Evolutionary conservation across 2,329 filamentous ascomycete genomes (phyloP).

Genomic region (Berkeleyomyces basicola): DNA sequence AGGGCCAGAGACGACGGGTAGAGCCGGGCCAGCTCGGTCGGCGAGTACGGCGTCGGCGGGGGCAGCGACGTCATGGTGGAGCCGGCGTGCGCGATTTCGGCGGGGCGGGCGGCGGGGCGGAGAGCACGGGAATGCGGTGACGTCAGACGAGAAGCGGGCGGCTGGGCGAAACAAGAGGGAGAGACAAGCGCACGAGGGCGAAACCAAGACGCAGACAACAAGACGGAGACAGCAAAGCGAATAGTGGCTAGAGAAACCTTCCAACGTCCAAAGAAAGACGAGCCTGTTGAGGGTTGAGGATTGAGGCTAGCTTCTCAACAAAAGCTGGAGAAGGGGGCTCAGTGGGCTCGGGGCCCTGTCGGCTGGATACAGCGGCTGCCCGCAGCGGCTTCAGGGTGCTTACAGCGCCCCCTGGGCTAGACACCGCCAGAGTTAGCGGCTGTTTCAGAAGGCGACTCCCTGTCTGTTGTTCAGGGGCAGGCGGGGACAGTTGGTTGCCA

Average conservation of each 20-base stretch:
- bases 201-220: not conserved
- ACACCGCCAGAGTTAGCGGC: not conserved
- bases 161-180: not conserved
- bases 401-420: not conserved
- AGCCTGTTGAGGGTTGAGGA: not conserved
- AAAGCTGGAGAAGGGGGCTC: not conserved
- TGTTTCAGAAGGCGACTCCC: too few species aligned
- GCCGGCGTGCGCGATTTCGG: not conserved
- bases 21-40: constrained; percentile 61
- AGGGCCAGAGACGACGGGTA: constrained; percentile 71
- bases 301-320: not conserved
- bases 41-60: constrained; percentile 59
- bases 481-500: too few species aligned
- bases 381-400: not conserved
- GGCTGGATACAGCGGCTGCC: not conserved
- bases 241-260: not conserved
- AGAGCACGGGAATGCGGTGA: not conserved
- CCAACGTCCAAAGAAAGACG: not conserved
- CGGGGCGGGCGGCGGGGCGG: not conserved
- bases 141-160: not conserved
- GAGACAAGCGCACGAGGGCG: not conserved
- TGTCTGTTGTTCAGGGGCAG: not conserved
- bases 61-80: constrained; percentile 59
- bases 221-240: not conserved
- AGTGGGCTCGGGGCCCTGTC: not conserved